Evolutionary conservation across 2,329 filamentous ascomycete genomes (phyloP), one percentile per base, ranked within the genome.

Genomic region (Fusarium domesticum): DNA sequence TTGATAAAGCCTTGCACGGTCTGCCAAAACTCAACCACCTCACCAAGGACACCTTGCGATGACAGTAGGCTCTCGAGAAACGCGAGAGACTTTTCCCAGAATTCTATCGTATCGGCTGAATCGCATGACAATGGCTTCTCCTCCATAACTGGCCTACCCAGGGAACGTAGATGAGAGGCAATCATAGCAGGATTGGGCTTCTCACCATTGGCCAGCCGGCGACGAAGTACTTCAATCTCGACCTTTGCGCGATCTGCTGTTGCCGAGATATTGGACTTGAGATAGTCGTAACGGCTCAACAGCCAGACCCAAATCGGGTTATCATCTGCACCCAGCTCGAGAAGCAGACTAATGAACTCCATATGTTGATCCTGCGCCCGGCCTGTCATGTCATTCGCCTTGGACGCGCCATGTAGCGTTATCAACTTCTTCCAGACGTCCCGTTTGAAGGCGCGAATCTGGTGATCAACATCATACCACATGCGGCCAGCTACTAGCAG

Each of bases 221-320:
- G 81, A 39, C 93, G 82, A 37, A 95, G 72, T 18, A 97, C 86
- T 65, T 98, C 93, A 53, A 97, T 90, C 66, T 98, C 92, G 15
- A 95, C 82, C 63, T 87, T 88, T 40, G 87, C 85, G n/a, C 90
- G 83, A 52, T 97, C 90, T 40, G 89, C 89, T 12, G 84, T 86
- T 1, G 79, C 75, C 33, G 82, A 80, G 41, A 97, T 92, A 63
- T 88, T 95, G 53, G 83, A 83, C 67, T 93, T 96, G 43, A 98
- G 75, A 60, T 91, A 84, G 53, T 96, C 89, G 62, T 91, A 95
- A 35, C 89, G 84, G 60, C 89, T 96, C 43, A 92, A 73, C 18
- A 98, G 80, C 91, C 93, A 98, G 10, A 95, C 79, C 88, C 89
- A 96, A 50, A 98, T 95, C 2, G 93, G 93, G 58, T 95, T 98